Conservation (phyloP, 495 filamentous ascomycete genomes). For the Neurospora sp. region DNA sequence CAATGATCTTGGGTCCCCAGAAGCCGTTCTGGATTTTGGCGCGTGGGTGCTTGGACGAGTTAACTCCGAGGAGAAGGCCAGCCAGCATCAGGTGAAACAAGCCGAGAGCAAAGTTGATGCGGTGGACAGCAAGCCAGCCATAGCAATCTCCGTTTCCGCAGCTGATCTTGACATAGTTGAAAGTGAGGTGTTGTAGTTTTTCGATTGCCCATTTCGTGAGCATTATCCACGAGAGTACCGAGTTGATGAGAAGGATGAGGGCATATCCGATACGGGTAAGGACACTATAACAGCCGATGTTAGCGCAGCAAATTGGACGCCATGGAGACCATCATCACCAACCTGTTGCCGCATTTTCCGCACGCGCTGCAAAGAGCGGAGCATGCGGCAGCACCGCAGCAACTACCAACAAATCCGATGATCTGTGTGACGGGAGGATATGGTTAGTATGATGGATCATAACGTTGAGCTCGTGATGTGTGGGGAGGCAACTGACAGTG, state of each 20-base stretch:
- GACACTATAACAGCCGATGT: conserved; percentile 46
- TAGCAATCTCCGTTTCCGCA: conserved; percentile 88
- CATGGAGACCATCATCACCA: neutral
- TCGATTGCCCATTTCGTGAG: conserved; percentile 98
- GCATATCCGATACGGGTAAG: conserved; percentile 97
- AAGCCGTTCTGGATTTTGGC: conserved; percentile 90
- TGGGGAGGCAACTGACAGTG: conserved; percentile 52
- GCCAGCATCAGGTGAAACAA: conserved; percentile 85
- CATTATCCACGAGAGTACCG: conserved; percentile 96
- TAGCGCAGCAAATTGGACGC: neutral
- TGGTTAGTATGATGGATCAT: conserved; percentile 1
- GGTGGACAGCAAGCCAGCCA: conserved; percentile 91
- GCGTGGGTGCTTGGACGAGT: conserved; percentile 74
- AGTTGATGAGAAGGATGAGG: conserved; percentile 90
- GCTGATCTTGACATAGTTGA: conserved; percentile 90
- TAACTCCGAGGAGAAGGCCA: conserved; percentile 74
- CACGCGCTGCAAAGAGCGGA: conserved; percentile 89
- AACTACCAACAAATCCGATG: conserved; percentile 66
- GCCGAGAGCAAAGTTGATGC: conserved; percentile 95
- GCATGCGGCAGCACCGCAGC: conserved; percentile 92
- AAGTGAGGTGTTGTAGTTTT: conserved; percentile 78
- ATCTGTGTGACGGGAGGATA: conserved; percentile 39
- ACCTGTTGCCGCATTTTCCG: conserved; percentile 96
- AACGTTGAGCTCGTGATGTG: neutral
- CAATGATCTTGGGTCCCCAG: conserved; percentile 71